phyloP scores from a whole-genome alignment of 2,329 filamentous ascomycete genomes.

The Didymella arachidicola region DNA sequence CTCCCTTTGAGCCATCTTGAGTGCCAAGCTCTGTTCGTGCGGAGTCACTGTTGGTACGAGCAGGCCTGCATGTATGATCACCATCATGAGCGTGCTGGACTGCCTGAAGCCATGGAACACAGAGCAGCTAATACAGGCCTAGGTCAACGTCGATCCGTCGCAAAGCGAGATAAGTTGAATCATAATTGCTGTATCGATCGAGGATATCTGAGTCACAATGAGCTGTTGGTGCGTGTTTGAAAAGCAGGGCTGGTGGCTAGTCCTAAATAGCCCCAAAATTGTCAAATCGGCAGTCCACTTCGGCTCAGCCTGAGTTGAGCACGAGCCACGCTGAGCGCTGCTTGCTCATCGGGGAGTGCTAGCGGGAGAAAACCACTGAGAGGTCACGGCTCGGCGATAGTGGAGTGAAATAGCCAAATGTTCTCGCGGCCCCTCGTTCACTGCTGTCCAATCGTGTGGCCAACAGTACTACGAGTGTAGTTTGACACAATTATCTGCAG shows the following conservation, averaged over 20 bases:
- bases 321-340: conserved; percentile 3
- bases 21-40: neutral
- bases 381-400: conserved; percentile 1
- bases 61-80: neutral
- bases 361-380: neutral
- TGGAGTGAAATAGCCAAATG: conserved; percentile 11
- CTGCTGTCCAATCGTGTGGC: conserved; percentile 1
- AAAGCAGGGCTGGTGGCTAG: conserved; percentile 1
- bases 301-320: neutral
- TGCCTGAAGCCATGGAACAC: neutral
- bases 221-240: neutral
- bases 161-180: neutral
- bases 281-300: neutral
- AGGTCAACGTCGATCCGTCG: neutral
- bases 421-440: conserved; percentile 2
- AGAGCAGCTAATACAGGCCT: neutral
- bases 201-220: conserved; percentile 1
- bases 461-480: neutral
- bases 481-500: neutral
- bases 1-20: neutral
- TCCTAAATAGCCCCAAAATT: neutral
- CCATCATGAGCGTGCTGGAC: neutral
- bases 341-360: neutral
- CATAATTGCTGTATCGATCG: neutral
- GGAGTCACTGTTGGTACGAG: neutral